Percentiles rank a stretch among this genome's conserved stretches.
Conservation (phyloP, 129 eudicot genomes). For the Solidago caesia region DNA sequence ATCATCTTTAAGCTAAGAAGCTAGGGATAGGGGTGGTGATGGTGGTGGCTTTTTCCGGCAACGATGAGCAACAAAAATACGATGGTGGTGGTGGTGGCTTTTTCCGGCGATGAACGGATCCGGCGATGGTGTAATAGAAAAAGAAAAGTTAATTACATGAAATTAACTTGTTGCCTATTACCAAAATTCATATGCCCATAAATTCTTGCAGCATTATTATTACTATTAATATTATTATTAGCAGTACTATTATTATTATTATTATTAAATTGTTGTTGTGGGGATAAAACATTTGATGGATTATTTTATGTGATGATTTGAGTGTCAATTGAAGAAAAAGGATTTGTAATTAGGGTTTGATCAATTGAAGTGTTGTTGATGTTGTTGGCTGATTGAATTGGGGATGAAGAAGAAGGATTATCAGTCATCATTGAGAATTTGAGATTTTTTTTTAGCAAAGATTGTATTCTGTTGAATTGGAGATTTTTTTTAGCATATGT, state of each 20-base stretch:
- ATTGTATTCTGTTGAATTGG: too few species aligned
- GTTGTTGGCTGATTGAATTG: constrained; percentile 32
- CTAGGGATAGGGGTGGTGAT: too few species aligned
- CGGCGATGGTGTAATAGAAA: too few species aligned
- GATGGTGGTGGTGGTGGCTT: too few species aligned
- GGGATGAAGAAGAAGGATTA: constrained; percentile 27
- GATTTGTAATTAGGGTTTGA: constrained; percentile 16
- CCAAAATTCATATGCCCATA: constrained; percentile 74
- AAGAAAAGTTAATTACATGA: too few species aligned
- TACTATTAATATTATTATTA: constrained; percentile 25
- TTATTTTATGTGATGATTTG: constrained; percentile 36
- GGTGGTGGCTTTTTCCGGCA: too few species aligned
- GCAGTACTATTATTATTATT: constrained; percentile 15
- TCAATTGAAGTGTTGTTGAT: constrained; percentile 18
- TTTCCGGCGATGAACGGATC: too few species aligned
- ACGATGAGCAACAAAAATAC: too few species aligned
- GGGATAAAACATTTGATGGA: constrained; percentile 36
- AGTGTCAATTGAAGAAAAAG: constrained; percentile 30
- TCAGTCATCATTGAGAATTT: constrained; percentile 36
- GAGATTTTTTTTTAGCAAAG: background rate
- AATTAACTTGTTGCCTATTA: constrained; percentile 30
- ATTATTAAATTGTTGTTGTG: constrained; percentile 37
- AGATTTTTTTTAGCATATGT: too few species aligned
- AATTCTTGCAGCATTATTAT: constrained; percentile 41
- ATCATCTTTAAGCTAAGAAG: too few species aligned